phyloP scores from a whole-genome alignment of 2,329 filamentous ascomycete species.

The Anthostomella pinea region DNA sequence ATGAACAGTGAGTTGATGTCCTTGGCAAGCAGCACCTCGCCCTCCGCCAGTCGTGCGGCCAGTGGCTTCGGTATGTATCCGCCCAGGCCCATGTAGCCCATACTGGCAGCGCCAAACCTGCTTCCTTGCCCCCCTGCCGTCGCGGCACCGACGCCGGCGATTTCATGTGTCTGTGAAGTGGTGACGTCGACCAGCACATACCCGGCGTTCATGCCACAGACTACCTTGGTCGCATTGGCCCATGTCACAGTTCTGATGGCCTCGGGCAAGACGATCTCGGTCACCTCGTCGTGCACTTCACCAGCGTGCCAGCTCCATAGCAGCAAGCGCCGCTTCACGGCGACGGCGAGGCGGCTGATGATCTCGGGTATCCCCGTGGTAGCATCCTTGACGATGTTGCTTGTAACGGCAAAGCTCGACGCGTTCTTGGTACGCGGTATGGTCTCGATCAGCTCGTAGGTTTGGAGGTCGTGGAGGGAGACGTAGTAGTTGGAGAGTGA shows the following conservation, averaged over 20 bases:
- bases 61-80: constrained; percentile 89
- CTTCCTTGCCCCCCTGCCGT: constrained; percentile 60
- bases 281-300: constrained; percentile 71
- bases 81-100: constrained; percentile 96
- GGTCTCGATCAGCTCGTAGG: constrained; percentile 76
- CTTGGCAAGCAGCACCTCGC: constrained; percentile 89
- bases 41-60: constrained; percentile 76
- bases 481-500: constrained; percentile 88
- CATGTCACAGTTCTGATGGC: constrained; percentile 87
- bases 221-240: constrained; percentile 81
- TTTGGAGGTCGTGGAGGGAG: constrained; percentile 84
- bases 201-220: constrained; percentile 87
- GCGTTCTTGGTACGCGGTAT: constrained; percentile 84
- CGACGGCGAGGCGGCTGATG: constrained; percentile 85
- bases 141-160: constrained; percentile 72
- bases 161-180: constrained; percentile 69
- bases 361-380: constrained; percentile 88
- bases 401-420: constrained; percentile 86
- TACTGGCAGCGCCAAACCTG: constrained; percentile 81
- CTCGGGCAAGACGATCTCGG: constrained; percentile 77
- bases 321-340: constrained; percentile 84
- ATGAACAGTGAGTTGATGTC: constrained; percentile 96
- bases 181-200: constrained; percentile 87
- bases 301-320: constrained; percentile 97
- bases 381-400: constrained; percentile 89